A percentile compares a stretch with the other conserved stretches of the same genome.
phyloP scores from a whole-genome alignment of 495 filamentous ascomycete species.

The Beverwykella pulmonaria region DNA sequence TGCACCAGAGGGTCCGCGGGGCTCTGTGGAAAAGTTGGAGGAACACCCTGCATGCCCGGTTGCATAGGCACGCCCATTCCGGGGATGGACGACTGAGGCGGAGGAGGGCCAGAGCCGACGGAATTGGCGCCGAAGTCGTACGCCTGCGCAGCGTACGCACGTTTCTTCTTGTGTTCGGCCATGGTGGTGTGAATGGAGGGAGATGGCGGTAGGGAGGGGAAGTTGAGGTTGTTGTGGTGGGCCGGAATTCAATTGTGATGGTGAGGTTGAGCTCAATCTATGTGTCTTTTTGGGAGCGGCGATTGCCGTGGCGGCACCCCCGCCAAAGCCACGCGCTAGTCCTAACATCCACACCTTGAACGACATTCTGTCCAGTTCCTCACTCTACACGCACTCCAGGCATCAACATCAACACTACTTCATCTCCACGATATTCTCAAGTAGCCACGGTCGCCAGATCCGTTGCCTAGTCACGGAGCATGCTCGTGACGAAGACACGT shows the following conservation, averaged over 20 bases:
- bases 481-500: background rate
- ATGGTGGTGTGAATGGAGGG: slow-evolving; percentile 11
- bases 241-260: slow-evolving; percentile 3
- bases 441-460: background rate
- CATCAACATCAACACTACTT: background rate
- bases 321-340: background rate
- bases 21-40: slow-evolving; percentile 19
- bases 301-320: slow-evolving; percentile 17
- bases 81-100: slow-evolving; percentile 44
- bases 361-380: background rate
- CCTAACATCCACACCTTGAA: background rate
- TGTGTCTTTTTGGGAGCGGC: slow-evolving; percentile 28
- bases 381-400: background rate
- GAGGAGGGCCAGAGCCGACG: slow-evolving; percentile 8
- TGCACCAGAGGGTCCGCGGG: slow-evolving; percentile 27
- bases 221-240: background rate
- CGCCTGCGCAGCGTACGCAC: slow-evolving; percentile 88
- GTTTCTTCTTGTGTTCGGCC: slow-evolving; percentile 69
- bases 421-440: background rate
- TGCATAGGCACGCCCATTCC: slow-evolving; percentile 28
- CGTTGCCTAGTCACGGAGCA: too few relatives aligned
- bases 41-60: slow-evolving; percentile 16
- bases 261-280: slow-evolving; percentile 23
- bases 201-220: background rate
- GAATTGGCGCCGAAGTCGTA: slow-evolving; percentile 96